These are phyloP conservation scores for Spinellus fusiger DNA, from an alignment of 192 early-diverging fungal species.

Conservation along the genomic window DNA sequence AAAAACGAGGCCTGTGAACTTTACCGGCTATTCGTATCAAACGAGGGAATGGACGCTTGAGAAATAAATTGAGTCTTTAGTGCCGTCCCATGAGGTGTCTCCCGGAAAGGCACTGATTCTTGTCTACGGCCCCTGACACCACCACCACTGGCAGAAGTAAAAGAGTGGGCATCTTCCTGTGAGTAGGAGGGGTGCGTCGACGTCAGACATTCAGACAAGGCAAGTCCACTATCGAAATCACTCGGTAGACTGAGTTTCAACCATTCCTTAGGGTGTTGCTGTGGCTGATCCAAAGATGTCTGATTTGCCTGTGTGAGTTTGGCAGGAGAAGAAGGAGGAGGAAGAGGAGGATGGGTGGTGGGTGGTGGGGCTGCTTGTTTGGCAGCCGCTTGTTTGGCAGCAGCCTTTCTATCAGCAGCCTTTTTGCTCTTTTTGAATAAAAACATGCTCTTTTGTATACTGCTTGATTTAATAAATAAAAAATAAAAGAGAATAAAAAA, in stretches of 20 bases:
- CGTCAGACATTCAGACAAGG: background rate
- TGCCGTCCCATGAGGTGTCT: no score
- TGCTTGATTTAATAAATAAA: no score
- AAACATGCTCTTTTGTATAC: no score
- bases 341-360: background rate
- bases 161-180: no score
- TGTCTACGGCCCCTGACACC: no score
- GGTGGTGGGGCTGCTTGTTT: background rate
- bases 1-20: no score
- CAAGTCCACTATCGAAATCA: background rate
- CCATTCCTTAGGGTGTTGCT: background rate
- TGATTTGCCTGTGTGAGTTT: background rate
- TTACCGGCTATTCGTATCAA: background rate
- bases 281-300: no score
- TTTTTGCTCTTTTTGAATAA: background rate
- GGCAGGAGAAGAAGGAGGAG: no score
- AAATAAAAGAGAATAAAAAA: no score
- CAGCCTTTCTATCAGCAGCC: background rate
- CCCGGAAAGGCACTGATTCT: no score
- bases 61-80: background rate
- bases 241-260: background rate
- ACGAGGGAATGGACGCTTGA: background rate
- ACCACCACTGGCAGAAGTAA: no score
- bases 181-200: no score
- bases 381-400: background rate